A percentile compares a stretch with the other conserved stretches of the same genome.
Conservation (phyloP, 441 rosid genomes). For the Brassica hybrid region DNA sequence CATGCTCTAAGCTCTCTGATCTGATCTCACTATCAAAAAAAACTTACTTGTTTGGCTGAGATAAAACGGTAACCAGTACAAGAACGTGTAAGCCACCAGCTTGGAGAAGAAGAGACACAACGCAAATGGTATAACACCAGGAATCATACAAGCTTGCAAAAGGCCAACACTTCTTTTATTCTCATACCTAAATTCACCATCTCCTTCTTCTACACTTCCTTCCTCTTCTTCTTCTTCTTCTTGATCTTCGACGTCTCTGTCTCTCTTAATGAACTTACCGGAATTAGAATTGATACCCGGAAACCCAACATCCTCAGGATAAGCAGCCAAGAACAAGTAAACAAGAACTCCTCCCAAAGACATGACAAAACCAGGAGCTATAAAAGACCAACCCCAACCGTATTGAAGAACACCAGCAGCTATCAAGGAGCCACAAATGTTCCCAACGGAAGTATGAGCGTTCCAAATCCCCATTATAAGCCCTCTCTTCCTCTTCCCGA, state of each 20-base stretch:
- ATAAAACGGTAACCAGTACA: constrained; percentile 94
- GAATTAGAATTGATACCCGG: constrained; percentile 49
- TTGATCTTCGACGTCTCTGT: constrained; percentile 47
- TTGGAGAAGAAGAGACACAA: constrained; percentile 91
- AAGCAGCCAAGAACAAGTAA: constrained; percentile 82
- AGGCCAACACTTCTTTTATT: constrained; percentile 80
- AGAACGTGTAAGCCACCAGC: constrained; percentile 94
- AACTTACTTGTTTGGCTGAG: constrained; percentile 82
- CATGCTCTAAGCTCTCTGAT: not conserved
- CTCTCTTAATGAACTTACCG: constrained; percentile 38
- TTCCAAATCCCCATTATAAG: constrained; percentile 98
- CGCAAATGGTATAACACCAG: constrained; percentile 93
- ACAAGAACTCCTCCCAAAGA: constrained; percentile 73
- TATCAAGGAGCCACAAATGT: constrained; percentile 84
- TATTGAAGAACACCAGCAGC: constrained; percentile 85
- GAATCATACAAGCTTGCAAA: constrained; percentile 82
- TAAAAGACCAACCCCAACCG: constrained; percentile 98
- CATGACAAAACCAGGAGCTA: constrained; percentile 79
- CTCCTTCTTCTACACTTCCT: not conserved
- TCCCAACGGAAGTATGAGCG: constrained; percentile 94
- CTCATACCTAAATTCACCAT: constrained; percentile 37
- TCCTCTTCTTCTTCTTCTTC: constrained; percentile 13
- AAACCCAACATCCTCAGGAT: constrained; percentile 92
- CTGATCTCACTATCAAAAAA: not conserved
- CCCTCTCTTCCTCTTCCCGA: constrained; percentile 86